Percentiles rank a stretch among this genome's conserved stretches.
Conservation (phyloP, 129 eudicot species). For the Saussurea involucrata region DNA sequence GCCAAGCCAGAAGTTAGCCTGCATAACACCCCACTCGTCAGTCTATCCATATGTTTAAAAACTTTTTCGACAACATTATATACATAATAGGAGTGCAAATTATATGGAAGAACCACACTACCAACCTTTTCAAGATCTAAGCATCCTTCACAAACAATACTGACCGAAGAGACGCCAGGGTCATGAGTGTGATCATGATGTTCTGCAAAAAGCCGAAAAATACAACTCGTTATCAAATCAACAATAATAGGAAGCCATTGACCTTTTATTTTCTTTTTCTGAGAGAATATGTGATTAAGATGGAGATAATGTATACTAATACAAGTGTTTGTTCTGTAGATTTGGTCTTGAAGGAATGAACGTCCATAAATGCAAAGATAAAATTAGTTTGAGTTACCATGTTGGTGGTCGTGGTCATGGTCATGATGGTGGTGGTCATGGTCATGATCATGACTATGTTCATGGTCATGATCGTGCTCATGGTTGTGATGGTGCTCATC, state of each 20-base stretch:
- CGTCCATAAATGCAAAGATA: background rate
- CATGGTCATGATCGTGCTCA: conserved; percentile 50
- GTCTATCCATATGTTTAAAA: background rate
- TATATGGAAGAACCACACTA: conserved; percentile 1
- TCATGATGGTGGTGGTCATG: conserved; percentile 49
- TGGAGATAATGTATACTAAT: background rate
- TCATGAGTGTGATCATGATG: conserved; percentile 97
- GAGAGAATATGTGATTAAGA: background rate
- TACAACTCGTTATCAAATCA: background rate
- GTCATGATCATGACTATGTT: conserved; percentile 31
- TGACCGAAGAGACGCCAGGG: conserved; percentile 92
- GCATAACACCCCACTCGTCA: conserved; percentile 14
- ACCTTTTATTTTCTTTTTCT: background rate
- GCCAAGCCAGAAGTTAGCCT: conserved; percentile 97
- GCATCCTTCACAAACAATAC: conserved; percentile 90
- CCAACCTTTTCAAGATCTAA: conserved; percentile 87
- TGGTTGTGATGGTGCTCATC: conserved; percentile 57
- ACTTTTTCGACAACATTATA: background rate
- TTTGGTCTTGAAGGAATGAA: background rate
- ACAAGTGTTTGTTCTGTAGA: background rate
- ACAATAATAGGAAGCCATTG: background rate
- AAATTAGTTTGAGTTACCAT: conserved; percentile 47
- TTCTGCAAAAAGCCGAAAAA: conserved; percentile 43
- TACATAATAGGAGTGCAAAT: background rate
- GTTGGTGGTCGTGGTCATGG: conserved; percentile 64